Conservation (phyloP, 169 alveolate species). For the Cryptosporidium sp. region DNA sequence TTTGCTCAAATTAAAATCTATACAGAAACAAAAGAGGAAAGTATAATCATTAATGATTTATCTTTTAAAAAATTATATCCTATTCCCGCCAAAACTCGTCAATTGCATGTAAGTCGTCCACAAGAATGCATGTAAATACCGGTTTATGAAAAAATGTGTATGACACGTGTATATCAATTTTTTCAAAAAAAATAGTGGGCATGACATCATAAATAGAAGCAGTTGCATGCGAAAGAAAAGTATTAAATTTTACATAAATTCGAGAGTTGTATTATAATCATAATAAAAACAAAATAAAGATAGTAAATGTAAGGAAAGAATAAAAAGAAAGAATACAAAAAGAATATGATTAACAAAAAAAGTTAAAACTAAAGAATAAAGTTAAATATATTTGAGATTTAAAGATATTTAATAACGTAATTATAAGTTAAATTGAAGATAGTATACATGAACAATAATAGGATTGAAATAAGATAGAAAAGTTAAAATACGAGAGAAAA, state of each 20-base stretch:
- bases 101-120: constrained; percentile 39
- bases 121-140: constrained; percentile 52
- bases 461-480: constrained; percentile 11
- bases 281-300: background rate
- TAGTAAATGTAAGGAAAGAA: background rate
- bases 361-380: background rate
- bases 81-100: background rate
- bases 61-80: background rate
- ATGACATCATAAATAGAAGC: background rate
- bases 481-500: background rate
- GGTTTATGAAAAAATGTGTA: constrained; percentile 13
- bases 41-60: background rate
- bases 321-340: background rate
- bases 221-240: constrained; percentile 31
- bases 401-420: background rate
- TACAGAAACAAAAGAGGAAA: background rate
- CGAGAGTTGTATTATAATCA: constrained; percentile 43
- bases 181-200: constrained; percentile 1
- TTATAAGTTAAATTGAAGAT: constrained; percentile 7
- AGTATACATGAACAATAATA: constrained; percentile 7
- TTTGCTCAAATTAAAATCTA: background rate
- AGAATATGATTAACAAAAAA: constrained; percentile 1
- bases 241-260: constrained; percentile 22
- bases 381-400: background rate
- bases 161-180: constrained; percentile 21